Conservation (phyloP, 1,139 yeast genomes). For the Pichia sp. region DNA sequence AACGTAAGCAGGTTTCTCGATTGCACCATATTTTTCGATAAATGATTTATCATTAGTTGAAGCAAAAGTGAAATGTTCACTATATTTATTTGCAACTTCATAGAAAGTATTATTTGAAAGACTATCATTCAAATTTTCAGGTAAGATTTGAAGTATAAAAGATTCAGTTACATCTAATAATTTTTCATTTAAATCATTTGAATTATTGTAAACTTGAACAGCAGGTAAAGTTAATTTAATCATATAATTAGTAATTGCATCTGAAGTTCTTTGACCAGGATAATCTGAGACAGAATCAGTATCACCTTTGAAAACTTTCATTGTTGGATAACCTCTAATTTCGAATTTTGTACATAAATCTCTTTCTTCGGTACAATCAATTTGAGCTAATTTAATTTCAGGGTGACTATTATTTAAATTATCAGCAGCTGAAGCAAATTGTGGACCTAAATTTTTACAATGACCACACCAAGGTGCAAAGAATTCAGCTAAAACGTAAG, state of each 20-base stretch:
- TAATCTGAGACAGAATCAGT: constrained; percentile 48
- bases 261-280: constrained; percentile 78
- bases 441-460: constrained; percentile 91
- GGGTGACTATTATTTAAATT: constrained; percentile 52
- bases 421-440: constrained; percentile 81
- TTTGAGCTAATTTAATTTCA: constrained; percentile 74
- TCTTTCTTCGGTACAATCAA: constrained; percentile 86
- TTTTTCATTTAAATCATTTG: constrained; percentile 44
- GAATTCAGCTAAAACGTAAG: constrained; percentile 86
- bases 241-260: constrained; percentile 74
- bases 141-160: constrained; percentile 46
- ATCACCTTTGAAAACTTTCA: constrained; percentile 73
- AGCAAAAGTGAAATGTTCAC: constrained; percentile 58
- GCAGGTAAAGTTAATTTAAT: constrained; percentile 76
- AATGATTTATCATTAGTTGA: constrained; percentile 44
- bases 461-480: constrained; percentile 99
- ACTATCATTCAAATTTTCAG: constrained; percentile 31
- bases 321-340: constrained; percentile 86
- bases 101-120: constrained; percentile 41
- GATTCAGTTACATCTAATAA: constrained; percentile 43
- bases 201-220: constrained; percentile 47
- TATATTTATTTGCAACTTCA: constrained; percentile 46
- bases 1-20: constrained; percentile 40
- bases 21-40: constrained; percentile 37
- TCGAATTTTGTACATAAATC: constrained; percentile 70